phyloP scores from a whole-genome alignment of 2,329 filamentous ascomycete species.

The Mycosphaerelloides madeirae region DNA sequence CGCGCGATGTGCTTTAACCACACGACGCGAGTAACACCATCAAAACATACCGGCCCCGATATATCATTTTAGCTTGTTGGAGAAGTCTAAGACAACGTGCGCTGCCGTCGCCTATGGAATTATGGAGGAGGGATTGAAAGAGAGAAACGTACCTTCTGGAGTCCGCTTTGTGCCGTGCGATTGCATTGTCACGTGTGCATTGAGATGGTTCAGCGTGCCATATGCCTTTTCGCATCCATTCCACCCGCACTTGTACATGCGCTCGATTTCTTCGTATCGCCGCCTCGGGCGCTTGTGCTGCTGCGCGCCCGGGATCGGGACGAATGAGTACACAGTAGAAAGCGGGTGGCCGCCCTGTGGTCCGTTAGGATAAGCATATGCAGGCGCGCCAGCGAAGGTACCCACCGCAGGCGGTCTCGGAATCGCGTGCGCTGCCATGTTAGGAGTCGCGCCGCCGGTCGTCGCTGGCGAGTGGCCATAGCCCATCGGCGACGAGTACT shows the following conservation, averaged over 20 bases:
- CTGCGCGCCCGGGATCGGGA: constrained; percentile 92
- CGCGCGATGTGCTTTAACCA: constrained; percentile 25
- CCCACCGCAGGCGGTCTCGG: constrained; percentile 60
- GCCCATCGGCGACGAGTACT: constrained; percentile 52
- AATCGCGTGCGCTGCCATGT: constrained; percentile 54
- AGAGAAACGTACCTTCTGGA: constrained; percentile 74
- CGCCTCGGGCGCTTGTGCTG: constrained; percentile 93
- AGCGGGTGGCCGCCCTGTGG: constrained; percentile 49
- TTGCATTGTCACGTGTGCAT: constrained; percentile 98
- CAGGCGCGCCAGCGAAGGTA: constrained; percentile 27
- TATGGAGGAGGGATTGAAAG: too few relatives aligned
- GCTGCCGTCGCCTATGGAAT: too few relatives aligned
- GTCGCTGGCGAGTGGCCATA: constrained; percentile 53
- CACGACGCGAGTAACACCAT: constrained; percentile 22
- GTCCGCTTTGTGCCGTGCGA: constrained; percentile 91
- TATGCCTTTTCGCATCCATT: constrained; percentile 98
- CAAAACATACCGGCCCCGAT: constrained; percentile 5
- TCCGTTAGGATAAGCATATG: constrained; percentile 28
- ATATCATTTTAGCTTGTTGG: constrained; percentile 8
- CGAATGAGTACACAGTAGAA: constrained; percentile 92
- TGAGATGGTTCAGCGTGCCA: constrained; percentile 92
- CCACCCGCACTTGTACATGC: constrained; percentile 99
- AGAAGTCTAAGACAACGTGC: constrained; percentile 16
- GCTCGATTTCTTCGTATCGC: constrained; percentile 96
- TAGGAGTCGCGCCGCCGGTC: constrained; percentile 52